Evolutionary conservation across 2,329 filamentous ascomycete species (phyloP), one percentile per base, ranked within the genome.

Genomic region (Shiraia bambusicola): DNA sequence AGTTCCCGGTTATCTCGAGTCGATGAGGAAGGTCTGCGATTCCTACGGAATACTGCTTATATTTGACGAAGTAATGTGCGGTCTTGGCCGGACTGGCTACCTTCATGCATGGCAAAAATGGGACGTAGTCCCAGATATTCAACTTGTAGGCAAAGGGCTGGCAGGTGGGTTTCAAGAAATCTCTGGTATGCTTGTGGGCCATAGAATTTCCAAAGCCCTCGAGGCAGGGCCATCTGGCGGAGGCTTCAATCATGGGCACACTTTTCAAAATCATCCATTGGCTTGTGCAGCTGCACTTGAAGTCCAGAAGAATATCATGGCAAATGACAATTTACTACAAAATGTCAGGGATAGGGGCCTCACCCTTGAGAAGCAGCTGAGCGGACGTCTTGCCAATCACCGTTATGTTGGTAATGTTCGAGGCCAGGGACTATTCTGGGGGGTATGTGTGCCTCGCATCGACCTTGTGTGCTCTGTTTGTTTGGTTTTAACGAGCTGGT

Each of bases 31-130:
- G 2, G 72, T 93, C 1, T 93, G 88, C 61, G 77, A 84, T 37
- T 80, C 79, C 46, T 75, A 92, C 57, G 87, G 84, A 0, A 81
- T 84, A 0, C 76, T 93, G 0, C 72, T 93, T n/a, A 84, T 92
- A 32, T 69, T 92, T 0, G 88, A 93, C 56, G 88, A 92, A 60
- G 76, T 89, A 31, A 88, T 90, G 84, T 84, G 79, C 34, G 83
- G 83, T 2, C 78, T 78, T 65, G 82, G 83, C 1, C 70, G 82
- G 1, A 76, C 75, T 0, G 82, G 81, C 0, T 75, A 70, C 4
- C 65, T 84, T 50, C 78, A 87, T 66, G 79, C 80, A 1, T 87
- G 80, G 77, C 73, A 84, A 51, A 73, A 80, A 34, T 76, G 82
- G 19, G 74, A 68, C 0, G 70, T 79, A 4, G 72, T 74, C 1